Evolutionary conservation across 2,329 filamentous ascomycete genomes (phyloP).

Genomic region (Neopestalotiopsis sp.): DNA sequence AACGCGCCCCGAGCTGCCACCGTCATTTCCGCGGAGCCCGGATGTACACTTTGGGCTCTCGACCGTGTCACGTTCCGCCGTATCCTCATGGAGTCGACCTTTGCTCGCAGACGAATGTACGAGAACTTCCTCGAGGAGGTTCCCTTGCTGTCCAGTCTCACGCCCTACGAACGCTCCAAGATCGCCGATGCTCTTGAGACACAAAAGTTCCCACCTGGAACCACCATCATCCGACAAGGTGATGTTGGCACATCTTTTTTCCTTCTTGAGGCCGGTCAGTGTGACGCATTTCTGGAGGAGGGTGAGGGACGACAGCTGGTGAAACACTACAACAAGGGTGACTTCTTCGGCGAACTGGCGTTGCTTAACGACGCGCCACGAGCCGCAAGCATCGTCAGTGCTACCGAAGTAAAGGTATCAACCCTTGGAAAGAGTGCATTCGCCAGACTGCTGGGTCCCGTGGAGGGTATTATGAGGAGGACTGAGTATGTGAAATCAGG

Average conservation of each 20-base stretch:
- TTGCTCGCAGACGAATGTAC: conserved; percentile 94
- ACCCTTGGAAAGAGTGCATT: conserved; percentile 93
- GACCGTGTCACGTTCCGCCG: conserved; percentile 96
- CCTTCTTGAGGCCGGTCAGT: conserved; percentile 85
- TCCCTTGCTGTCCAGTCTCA: conserved; percentile 80
- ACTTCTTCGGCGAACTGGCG: conserved; percentile 96
- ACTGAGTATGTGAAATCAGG: conserved; percentile 68
- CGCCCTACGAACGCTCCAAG: conserved; percentile 93
- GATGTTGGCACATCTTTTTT: conserved; percentile 93
- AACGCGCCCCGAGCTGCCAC: conserved; percentile 96
- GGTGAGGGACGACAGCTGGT: conserved; percentile 72
- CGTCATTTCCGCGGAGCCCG: conserved; percentile 79
- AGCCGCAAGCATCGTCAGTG: conserved; percentile 85
- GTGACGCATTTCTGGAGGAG: conserved; percentile 75
- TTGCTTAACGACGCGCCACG: conserved; percentile 92
- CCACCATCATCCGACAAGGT: conserved; percentile 88
- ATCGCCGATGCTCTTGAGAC: conserved; percentile 96
- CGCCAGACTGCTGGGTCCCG: conserved; percentile 88
- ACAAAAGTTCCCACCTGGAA: conserved; percentile 79
- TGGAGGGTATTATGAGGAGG: conserved; percentile 92
- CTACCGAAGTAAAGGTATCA: conserved; percentile 90
- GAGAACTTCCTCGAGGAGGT: conserved; percentile 97
- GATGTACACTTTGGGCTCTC: conserved; percentile 88
- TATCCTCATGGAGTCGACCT: conserved; percentile 97
- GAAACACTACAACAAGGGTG: conserved; percentile 85